Conservation (phyloP, 768 basidiomycete species). For the Pleurotus giganteus region DNA sequence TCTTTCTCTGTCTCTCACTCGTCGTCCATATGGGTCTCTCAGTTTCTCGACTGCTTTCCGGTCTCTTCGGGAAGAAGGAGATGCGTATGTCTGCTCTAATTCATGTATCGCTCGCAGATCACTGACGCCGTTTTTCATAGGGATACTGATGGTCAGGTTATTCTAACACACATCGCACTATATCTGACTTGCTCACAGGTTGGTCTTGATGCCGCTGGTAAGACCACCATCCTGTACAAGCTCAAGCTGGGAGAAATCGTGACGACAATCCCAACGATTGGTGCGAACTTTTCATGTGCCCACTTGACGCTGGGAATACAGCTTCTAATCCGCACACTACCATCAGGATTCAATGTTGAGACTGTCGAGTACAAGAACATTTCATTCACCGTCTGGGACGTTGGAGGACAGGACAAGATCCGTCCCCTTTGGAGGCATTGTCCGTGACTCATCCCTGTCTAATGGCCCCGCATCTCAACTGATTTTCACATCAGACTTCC, state of each 20-base stretch:
- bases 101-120: conserved; percentile 20
- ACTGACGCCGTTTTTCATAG: conserved; percentile 39
- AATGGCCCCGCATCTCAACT: conserved; percentile 17
- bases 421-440: conserved; percentile 99
- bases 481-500: conserved; percentile 74
- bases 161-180: conserved; percentile 18
- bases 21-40: conserved; percentile 69
- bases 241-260: conserved; percentile 99
- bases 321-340: conserved; percentile 18
- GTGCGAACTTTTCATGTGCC: conserved; percentile 45
- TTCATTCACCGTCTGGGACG: conserved; percentile 99
- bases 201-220: conserved; percentile 98
- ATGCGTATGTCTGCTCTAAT: conserved; percentile 76
- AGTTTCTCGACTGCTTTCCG: conserved; percentile 70
- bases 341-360: conserved; percentile 97
- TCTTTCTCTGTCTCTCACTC: conserved; percentile 28
- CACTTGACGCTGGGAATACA: conserved; percentile 10
- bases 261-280: conserved; percentile 99
- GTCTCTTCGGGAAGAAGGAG: conserved; percentile 97
- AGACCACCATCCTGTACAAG: conserved; percentile 98
- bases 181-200: conserved; percentile 49
- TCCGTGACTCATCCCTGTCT: conserved; percentile 42
- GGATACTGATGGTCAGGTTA: conserved; percentile 86
- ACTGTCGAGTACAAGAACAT: conserved; percentile 99
- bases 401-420: conserved; percentile 99